Base-by-base conservation (phyloP, 768 basidiomycete species). In the Macrocybe gigantea region DNA sequence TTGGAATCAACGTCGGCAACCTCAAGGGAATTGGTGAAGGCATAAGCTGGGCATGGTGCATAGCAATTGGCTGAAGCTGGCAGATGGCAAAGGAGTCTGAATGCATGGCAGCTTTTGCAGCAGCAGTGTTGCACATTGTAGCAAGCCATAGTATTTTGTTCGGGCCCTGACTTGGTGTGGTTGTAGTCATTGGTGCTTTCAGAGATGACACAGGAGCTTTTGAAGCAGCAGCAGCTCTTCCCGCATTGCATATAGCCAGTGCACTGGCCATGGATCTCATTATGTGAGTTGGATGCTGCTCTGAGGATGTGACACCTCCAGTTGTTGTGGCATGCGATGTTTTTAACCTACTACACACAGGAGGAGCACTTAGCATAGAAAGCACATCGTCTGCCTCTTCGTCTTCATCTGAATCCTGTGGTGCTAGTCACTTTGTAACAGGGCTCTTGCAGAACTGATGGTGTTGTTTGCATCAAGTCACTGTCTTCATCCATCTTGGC, bases 21-120 rank as follows among this genome's bases (percentile, higher is more conserved):
- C 87, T 78, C 10, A 89, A 92, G 0, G 85, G 85, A 7, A 79
- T 78, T 15, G 86, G 83, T 2, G 82, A 79, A 1, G n/a, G n/a
- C n/a, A 80, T 73, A 7, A 66, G 60, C 49, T 69, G 68, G 30
- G 51, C 72, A 14, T 63, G 60, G 35, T 63, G 66, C 39, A 62
- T 65, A 22, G 57, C 45, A 7, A 56, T 47, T n/a, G 54, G 53
- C 14, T 33, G 48, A 33, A 56, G 57, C 49, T 57, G 61, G 6
- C 58, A 45, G n/a, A n/a, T n/a, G n/a, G n/a, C n/a, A n/a, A n/a
- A n/a, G 14, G 60, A 53, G 5, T 48, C 51, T 32, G 52, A 51
- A 13, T 61, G 60, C 6, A 63, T 62, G 34, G 67, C 68, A 9
- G 68, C 64, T 48, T 67, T 69, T 10, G 79, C 74, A 49, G 70